Percentiles rank a stretch among this genome's conserved stretches.
These are phyloP conservation scores for Phytophthora cajani DNA, from an alignment of 352 stramenopile genomes.

Conservation along the genomic window DNA sequence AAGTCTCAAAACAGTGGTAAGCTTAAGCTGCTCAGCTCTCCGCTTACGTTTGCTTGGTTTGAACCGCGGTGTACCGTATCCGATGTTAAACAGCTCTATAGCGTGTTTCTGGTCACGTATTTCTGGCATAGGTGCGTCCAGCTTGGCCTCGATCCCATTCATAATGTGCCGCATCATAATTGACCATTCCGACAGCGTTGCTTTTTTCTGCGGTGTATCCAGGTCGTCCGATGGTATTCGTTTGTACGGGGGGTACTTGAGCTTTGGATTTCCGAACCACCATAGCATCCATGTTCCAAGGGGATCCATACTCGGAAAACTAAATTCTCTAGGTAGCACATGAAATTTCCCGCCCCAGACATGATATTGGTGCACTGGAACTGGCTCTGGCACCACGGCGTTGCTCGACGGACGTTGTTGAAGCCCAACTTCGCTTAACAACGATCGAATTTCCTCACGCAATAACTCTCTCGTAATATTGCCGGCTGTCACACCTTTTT, in stretches of 20 bases:
- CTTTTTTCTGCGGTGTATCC: constrained; percentile 2
- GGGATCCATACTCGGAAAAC: constrained; percentile 3
- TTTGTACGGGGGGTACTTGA: neutral
- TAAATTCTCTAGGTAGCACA: constrained; percentile 1
- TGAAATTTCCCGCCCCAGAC: constrained; percentile 5
- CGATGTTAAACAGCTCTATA: neutral
- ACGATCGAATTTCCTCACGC: neutral
- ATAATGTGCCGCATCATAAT: constrained; percentile 12
- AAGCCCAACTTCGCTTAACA: neutral
- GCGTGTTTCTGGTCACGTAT: neutral
- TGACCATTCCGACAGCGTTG: constrained; percentile 10
- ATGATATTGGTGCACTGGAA: neutral
- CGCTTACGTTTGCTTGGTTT: neutral
- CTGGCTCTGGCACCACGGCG: neutral
- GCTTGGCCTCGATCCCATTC: constrained; percentile 5
- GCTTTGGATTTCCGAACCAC: constrained; percentile 4
- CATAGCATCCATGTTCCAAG: constrained; percentile 9
- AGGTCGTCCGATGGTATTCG: constrained; percentile 2
- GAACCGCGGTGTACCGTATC: neutral
- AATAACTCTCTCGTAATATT: constrained; percentile 6
- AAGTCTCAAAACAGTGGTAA: neutral
- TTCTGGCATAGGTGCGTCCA: neutral
- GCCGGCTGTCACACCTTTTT: neutral
- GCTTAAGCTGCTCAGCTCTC: neutral
- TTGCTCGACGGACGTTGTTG: neutral